Evolutionary conservation across 495 filamentous ascomycete genomes (phyloP).

Genomic region (Mytilinidion resinicola): DNA sequence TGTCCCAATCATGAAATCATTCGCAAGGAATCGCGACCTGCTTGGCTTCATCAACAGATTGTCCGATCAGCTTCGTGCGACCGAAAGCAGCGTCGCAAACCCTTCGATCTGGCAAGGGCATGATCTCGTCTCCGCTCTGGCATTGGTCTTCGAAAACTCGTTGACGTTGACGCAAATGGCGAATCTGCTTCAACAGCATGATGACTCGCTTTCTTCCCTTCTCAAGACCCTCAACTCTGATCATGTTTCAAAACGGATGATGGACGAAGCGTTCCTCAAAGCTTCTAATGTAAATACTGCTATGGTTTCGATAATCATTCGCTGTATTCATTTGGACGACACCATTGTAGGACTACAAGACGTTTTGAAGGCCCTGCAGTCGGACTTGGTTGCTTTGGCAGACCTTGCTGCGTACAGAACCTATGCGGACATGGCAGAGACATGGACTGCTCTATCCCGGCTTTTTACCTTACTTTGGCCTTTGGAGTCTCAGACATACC

Average conservation of each 20-base stretch:
- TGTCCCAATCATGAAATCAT: slow-evolving; percentile 55
- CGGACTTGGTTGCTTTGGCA: neutral
- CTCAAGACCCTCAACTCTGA: neutral
- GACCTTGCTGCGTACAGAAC: neutral
- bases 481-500: neutral
- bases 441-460: slow-evolving; percentile 9
- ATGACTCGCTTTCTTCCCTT: neutral
- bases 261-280: neutral
- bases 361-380: slow-evolving; percentile 2
- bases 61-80: slow-evolving; percentile 50
- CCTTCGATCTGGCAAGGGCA: slow-evolving; percentile 15
- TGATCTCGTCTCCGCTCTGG: slow-evolving; percentile 4
- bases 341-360: slow-evolving; percentile 3
- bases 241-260: neutral
- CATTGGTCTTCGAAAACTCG: slow-evolving; percentile 8
- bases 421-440: neutral
- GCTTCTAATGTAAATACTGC: neutral
- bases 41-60: slow-evolving; percentile 60
- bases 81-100: neutral
- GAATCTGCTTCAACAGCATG: slow-evolving; percentile 12
- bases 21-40: slow-evolving; percentile 59
- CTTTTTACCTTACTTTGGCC: slow-evolving; percentile 18
- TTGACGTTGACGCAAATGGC: slow-evolving; percentile 17
- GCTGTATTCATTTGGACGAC: slow-evolving; percentile 6
- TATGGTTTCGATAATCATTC: neutral